Evolutionary conservation across 306 rosid species (phyloP).

Genomic region (Vigna nakashimae): DNA sequence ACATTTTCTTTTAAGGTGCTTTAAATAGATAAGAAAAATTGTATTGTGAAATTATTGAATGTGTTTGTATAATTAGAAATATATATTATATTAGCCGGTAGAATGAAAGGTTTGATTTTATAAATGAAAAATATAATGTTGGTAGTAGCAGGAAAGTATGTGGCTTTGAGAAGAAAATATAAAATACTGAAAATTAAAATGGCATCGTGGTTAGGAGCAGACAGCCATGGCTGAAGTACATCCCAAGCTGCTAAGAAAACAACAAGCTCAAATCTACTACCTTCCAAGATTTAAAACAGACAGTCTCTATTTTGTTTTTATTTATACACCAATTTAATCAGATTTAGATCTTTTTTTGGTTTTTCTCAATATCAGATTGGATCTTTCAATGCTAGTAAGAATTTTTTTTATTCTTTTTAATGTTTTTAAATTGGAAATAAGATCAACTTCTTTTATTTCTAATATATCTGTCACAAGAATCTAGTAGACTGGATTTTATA

Average conservation of each 20-base stretch:
- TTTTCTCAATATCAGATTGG: background rate
- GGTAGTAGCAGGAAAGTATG: background rate
- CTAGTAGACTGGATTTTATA: too few species aligned
- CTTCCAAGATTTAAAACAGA: conserved; percentile 11
- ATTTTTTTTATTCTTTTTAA: background rate
- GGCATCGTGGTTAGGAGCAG: background rate
- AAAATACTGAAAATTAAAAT: conserved; percentile 5
- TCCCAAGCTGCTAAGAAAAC: conserved; percentile 26
- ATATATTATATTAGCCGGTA: too few species aligned
- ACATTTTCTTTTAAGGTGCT: too few species aligned
- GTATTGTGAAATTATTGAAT: too few species aligned
- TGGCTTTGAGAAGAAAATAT: conserved; percentile 7
- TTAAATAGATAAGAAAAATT: too few species aligned
- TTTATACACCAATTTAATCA: background rate
- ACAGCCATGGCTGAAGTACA: conserved; percentile 20
- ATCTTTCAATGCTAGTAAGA: background rate
- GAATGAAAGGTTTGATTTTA: background rate
- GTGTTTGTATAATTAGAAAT: too few species aligned
- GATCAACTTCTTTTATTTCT: too few species aligned
- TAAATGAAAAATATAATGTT: background rate
- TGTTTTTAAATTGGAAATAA: background rate
- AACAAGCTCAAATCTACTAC: conserved; percentile 11
- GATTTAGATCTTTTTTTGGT: conserved; percentile 18
- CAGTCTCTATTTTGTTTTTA: background rate
- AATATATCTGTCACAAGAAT: too few species aligned